A percentile compares a stretch with the other conserved stretches of the same genome.
These are phyloP conservation scores for Vitis hybrid DNA, from an alignment of 177 flowering plant species.

Conservation along the genomic window DNA sequence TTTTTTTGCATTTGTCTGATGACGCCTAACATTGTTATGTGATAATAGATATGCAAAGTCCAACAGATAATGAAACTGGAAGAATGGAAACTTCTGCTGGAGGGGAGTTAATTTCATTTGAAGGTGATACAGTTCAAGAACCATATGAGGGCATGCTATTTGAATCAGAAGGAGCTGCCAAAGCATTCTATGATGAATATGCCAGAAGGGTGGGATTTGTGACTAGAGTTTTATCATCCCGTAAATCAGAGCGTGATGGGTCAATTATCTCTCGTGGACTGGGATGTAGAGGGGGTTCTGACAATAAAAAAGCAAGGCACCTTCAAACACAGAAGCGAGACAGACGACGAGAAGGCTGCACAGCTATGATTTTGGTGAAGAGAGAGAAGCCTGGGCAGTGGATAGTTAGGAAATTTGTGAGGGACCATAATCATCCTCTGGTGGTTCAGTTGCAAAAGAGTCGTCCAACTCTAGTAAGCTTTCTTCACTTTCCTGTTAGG, in stretches of 20 bases:
- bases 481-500: not conserved
- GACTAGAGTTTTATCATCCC: conserved; percentile 47
- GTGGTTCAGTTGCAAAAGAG: conserved; percentile 38
- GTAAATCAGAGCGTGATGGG: conserved; percentile 48
- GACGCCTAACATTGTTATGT: conserved; percentile 4
- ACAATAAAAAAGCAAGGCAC: conserved; percentile 24
- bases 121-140: conserved; percentile 24
- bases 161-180: conserved; percentile 52
- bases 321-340: conserved; percentile 23
- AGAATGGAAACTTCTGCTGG: conserved; percentile 21
- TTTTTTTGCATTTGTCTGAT: not conserved
- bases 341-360: conserved; percentile 35
- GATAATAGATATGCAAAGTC: conserved; percentile 15
- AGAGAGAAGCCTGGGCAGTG: conserved; percentile 40
- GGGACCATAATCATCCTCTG: conserved; percentile 50
- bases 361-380: conserved; percentile 42
- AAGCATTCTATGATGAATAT: conserved; percentile 44
- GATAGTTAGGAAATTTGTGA: conserved; percentile 42
- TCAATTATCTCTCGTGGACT: conserved; percentile 40
- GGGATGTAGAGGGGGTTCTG: conserved; percentile 46
- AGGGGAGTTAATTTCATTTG: conserved; percentile 16
- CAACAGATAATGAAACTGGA: conserved; percentile 13
- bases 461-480: conserved; percentile 35
- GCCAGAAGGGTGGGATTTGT: conserved; percentile 42
- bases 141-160: conserved; percentile 48